Percentiles rank a stretch among this genome's conserved stretches.
Conservation (phyloP, 225 moss, liverwort and hornwort species). For the Anthoceros angustus region DNA sequence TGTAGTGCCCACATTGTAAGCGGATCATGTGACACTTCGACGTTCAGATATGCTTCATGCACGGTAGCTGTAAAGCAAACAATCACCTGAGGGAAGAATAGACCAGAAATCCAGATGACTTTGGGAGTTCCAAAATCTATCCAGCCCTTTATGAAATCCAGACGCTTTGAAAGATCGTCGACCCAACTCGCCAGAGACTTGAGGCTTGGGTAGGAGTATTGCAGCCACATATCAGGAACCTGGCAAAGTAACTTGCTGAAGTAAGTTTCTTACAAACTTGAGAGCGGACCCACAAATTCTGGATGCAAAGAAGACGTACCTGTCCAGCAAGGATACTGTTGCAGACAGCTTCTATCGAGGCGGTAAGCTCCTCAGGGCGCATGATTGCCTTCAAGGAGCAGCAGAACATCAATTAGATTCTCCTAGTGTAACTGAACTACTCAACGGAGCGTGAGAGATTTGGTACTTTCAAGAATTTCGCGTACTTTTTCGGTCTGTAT, state of each 20-base stretch:
- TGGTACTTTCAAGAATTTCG: not conserved
- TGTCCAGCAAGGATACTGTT: slow-evolving; percentile 26
- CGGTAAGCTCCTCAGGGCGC: slow-evolving; percentile 17
- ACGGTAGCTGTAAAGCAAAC: not conserved
- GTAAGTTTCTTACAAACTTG: too few species aligned
- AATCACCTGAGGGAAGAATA: slow-evolving; percentile 33
- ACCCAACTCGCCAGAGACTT: slow-evolving; percentile 25
- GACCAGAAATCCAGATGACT: slow-evolving; percentile 21
- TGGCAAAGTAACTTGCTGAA: slow-evolving; percentile 5
- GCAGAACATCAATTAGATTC: not conserved
- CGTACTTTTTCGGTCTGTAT: slow-evolving; percentile 18
- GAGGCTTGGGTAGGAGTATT: slow-evolving; percentile 22
- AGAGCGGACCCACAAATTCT: not conserved
- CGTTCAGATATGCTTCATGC: not conserved
- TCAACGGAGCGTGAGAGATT: not conserved
- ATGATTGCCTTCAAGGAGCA: slow-evolving; percentile 20
- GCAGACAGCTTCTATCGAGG: slow-evolving; percentile 21
- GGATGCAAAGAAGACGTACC: slow-evolving; percentile 7
- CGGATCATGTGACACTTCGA: not conserved
- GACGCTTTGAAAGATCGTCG: slow-evolving; percentile 19
- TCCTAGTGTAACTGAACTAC: not conserved
- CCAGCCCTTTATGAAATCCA: slow-evolving; percentile 28
- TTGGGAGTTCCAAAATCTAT: slow-evolving; percentile 11
- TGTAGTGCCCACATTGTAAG: slow-evolving; percentile 7
- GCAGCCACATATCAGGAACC: slow-evolving; percentile 32